Conservation (phyloP, 495 filamentous ascomycete species). For the Aspergillus conjunctus region DNA sequence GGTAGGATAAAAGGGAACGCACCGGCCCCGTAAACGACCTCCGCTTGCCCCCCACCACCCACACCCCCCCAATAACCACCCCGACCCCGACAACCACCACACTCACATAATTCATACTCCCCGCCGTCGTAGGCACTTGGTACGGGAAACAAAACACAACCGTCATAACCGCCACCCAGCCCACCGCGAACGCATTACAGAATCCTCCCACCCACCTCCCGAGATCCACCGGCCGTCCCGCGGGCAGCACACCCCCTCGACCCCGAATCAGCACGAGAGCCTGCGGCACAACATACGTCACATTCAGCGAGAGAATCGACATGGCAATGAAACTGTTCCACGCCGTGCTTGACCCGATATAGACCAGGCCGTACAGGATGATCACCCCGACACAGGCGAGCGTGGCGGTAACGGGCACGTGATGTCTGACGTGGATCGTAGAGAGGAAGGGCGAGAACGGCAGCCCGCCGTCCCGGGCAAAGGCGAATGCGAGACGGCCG, state of each 20-base stretch:
- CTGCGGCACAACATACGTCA: slow-evolving; percentile 26
- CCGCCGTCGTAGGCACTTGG: neutral
- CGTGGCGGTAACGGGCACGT: slow-evolving; percentile 23
- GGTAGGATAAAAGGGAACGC: neutral
- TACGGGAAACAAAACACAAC: slow-evolving; percentile 7
- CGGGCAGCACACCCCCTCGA: slow-evolving; percentile 8
- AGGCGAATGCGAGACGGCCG: slow-evolving; percentile 24
- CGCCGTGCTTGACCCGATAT: slow-evolving; percentile 31
- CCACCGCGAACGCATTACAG: slow-evolving; percentile 8
- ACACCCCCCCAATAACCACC: neutral
- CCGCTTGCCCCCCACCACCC: slow-evolving; percentile 3
- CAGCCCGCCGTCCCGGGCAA: slow-evolving; percentile 24
- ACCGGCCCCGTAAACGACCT: slow-evolving; percentile 5
- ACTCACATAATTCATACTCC: slow-evolving; percentile 10
- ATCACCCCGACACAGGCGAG: slow-evolving; percentile 13
- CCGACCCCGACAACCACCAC: neutral
- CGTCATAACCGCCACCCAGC: neutral
- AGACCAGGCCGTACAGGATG: slow-evolving; percentile 28
- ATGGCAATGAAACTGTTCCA: slow-evolving; percentile 31
- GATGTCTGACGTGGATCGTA: neutral
- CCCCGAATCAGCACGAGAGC: slow-evolving; percentile 23
- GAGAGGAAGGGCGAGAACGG: slow-evolving; percentile 18
- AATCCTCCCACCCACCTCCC: slow-evolving; percentile 4
- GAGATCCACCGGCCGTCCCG: slow-evolving; percentile 10
- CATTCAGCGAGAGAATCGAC: slow-evolving; percentile 26